A percentile compares a stretch with the other conserved stretches of the same genome.
These are phyloP conservation scores for Chamaecyparis obtusa DNA, from an alignment of 75 land plant genomes.

Conservation along the genomic window DNA sequence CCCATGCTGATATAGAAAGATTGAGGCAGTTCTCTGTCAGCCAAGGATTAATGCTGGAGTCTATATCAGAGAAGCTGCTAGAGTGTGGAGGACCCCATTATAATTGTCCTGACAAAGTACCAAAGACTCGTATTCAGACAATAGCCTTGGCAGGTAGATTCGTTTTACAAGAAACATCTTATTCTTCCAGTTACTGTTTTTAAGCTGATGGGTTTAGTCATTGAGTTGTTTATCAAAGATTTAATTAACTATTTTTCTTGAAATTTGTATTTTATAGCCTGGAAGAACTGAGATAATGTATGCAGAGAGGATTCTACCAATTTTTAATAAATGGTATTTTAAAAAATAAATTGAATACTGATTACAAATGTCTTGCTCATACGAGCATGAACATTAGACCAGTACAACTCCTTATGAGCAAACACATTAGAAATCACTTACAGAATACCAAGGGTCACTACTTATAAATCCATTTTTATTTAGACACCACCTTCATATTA, in stretches of 20 bases:
- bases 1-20: conserved; percentile 22
- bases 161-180: not conserved
- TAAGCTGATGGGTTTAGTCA: not conserved
- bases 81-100: conserved; percentile 39
- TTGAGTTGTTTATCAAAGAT: not conserved
- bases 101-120: conserved; percentile 36
- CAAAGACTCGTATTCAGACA: conserved; percentile 26
- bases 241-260: not conserved
- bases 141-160: conserved; percentile 38
- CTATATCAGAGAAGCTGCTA: conserved; percentile 29
- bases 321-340: too few relatives aligned
- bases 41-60: conserved; percentile 46
- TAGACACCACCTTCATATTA: too few relatives aligned
- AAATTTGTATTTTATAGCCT: not conserved
- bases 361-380: too few relatives aligned
- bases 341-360: too few relatives aligned
- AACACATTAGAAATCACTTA: too few relatives aligned
- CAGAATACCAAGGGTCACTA: too few relatives aligned
- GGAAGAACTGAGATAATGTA: not conserved
- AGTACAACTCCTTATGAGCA: too few relatives aligned
- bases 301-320: not conserved
- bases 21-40: conserved; percentile 42
- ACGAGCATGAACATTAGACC: too few relatives aligned
- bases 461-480: too few relatives aligned
- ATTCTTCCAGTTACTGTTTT: not conserved